These are phyloP conservation scores for Neocucurbitaria cava DNA, from an alignment of 2,329 filamentous ascomycete genomes.

Conservation along the genomic window DNA sequence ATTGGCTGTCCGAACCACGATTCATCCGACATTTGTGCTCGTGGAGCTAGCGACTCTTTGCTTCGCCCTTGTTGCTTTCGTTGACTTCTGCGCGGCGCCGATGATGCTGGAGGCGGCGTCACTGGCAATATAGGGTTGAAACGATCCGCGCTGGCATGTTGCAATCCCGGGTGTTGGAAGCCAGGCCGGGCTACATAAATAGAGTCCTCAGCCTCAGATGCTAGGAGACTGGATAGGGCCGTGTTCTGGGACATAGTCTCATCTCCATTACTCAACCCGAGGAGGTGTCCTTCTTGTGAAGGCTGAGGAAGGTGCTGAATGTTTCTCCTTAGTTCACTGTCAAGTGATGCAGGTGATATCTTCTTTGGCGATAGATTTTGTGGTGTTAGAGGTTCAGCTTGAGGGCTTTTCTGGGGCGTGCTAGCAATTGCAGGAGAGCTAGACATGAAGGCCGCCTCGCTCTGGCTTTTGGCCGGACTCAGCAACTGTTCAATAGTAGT, in stretches of 20 bases:
- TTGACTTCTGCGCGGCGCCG: constrained; percentile 4
- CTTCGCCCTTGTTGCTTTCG: constrained; percentile 4
- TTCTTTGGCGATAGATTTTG: constrained; percentile 18
- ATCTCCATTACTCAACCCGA: not conserved
- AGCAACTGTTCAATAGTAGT: constrained; percentile 26
- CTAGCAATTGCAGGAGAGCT: constrained; percentile 14
- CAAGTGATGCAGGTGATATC: not conserved
- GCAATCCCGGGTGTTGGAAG: not conserved
- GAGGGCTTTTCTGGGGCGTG: constrained; percentile 1
- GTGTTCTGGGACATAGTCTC: too few species aligned
- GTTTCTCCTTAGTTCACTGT: constrained; percentile 15
- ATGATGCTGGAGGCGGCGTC: not conserved
- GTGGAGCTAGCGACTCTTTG: constrained; percentile 41
- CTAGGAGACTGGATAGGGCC: not conserved
- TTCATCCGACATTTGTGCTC: constrained; percentile 18
- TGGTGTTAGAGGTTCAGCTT: constrained; percentile 22
- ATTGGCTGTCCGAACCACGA: constrained; percentile 31
- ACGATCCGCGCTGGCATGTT: not conserved
- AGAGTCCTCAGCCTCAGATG: not conserved
- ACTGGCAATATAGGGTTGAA: not conserved
- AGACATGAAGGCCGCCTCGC: not conserved
- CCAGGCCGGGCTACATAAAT: not conserved
- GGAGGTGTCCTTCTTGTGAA: not conserved
- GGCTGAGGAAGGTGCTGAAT: constrained; percentile 6
- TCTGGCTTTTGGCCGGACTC: constrained; percentile 33